Base-by-base conservation (phyloP, 305 asterid species). In the Rubia peregrina region DNA sequence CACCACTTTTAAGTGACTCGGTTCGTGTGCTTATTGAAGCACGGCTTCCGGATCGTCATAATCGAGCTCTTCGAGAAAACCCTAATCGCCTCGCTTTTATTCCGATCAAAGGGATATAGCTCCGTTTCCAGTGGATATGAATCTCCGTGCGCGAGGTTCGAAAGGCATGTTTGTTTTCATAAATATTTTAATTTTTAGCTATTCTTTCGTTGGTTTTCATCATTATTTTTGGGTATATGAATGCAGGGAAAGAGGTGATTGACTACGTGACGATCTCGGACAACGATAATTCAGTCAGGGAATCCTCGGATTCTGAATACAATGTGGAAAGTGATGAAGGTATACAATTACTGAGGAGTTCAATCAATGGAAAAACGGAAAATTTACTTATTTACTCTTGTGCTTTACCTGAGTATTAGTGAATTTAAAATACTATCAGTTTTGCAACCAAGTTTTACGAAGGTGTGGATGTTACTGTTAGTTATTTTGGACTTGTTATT, bases 291-390 rank as follows among this genome's bases (percentile, higher is more conserved):
- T 41, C 36, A 41, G 75, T 30, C 61, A 49, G 14, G 69, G 69
- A 68, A 22, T 75, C 81, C 1, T 84, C 83, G 24, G 95, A 87
- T 75, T 80, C 86, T 55, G 94, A 88, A 68, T 85, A 53, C 75
- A 13, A 38, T 24, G 80, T 33, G 6, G 38, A 11, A 38, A 74
- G 73, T 43, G 88, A 79, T 70, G 86, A 75, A 77, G 95, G 93
- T 89, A 74, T 62, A 67, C 21, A 33, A 64, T 17, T 40, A n/a
- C 48, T 24, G 16, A 9, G 16, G 17, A 60, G 17, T 33, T 33
- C 36, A 2, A 33, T 33, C 2, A 2, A 33, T 33, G 36, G 2
- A 33, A 33, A 33, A 2, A 2, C 0, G 2, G 2, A 33, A 26
- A 24, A 40, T 10, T 41, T 36, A 7, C 41, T 42, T 40, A 40